Conservation (phyloP, 1,284 basidiomycete genomes). For the Cutaneotrichosporon sp. region DNA sequence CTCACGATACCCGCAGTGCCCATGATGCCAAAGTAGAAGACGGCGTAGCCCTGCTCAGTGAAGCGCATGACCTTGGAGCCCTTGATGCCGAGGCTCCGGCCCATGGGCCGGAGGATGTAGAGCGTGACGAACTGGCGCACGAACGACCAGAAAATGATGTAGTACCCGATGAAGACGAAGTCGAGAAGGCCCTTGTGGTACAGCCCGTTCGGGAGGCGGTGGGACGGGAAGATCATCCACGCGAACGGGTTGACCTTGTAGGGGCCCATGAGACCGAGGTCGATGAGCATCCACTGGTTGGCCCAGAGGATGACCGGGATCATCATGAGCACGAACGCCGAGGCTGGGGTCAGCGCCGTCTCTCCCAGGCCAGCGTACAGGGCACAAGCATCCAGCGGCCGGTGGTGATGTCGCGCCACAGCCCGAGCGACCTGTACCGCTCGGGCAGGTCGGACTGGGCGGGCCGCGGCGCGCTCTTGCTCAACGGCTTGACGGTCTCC, state of each 20-base stretch:
- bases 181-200: slow-evolving; percentile 81
- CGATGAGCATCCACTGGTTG: slow-evolving; percentile 64
- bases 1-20: slow-evolving; percentile 76
- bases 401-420: slow-evolving; percentile 59
- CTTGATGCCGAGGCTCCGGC: slow-evolving; percentile 66
- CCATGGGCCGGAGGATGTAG: slow-evolving; percentile 71
- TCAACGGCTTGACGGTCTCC: slow-evolving; percentile 38
- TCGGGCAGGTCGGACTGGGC: slow-evolving; percentile 30
- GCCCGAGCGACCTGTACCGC: slow-evolving; percentile 49
- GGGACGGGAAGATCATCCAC: slow-evolving; percentile 73
- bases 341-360: slow-evolving; percentile 56
- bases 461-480: slow-evolving; percentile 26
- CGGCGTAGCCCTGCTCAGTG: slow-evolving; percentile 73
- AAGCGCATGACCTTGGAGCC: slow-evolving; percentile 75
- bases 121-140: slow-evolving; percentile 76
- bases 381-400: slow-evolving; percentile 75
- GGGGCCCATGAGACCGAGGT: slow-evolving; percentile 48
- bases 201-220: slow-evolving; percentile 61
- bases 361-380: slow-evolving; percentile 55
- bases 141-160: slow-evolving; percentile 90
- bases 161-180: slow-evolving; percentile 77
- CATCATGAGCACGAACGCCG: slow-evolving; percentile 70
- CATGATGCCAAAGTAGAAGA: slow-evolving; percentile 74
- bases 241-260: slow-evolving; percentile 71
- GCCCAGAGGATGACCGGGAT: slow-evolving; percentile 70